Conservation (phyloP, 2,329 filamentous ascomycete genomes). For the Chaetomiaceae sp. region DNA sequence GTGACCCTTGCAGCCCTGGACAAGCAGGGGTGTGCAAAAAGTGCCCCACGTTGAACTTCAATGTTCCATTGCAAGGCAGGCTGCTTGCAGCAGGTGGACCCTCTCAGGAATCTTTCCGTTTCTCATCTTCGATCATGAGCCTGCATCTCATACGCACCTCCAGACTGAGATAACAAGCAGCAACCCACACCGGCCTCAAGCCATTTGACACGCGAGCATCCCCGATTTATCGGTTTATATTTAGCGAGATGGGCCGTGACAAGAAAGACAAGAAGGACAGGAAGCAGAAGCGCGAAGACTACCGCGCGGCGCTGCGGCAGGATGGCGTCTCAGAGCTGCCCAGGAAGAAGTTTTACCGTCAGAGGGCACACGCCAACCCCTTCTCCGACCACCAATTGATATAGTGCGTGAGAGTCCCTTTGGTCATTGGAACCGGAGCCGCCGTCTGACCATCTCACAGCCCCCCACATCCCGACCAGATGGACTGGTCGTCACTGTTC, state of each 20-base stretch:
- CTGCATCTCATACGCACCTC: no score
- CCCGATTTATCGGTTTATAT: not conserved
- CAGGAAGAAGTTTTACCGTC: conserved; percentile 92
- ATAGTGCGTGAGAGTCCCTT: conserved; percentile 50
- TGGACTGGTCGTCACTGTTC: conserved; percentile 88
- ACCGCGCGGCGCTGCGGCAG: conserved; percentile 50
- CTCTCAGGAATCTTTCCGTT: no score
- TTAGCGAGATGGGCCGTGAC: conserved; percentile 33
- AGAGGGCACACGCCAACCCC: conserved; percentile 94
- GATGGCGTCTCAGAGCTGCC: conserved; percentile 60
- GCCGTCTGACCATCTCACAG: conserved; percentile 40
- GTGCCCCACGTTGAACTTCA: conserved; percentile 3
- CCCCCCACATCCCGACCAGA: conserved; percentile 68
- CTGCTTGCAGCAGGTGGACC: no score
- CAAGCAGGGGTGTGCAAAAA: not conserved
- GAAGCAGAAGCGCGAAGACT: conserved; percentile 59
- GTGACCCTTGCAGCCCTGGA: not conserved
- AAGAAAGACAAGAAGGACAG: conserved; percentile 48
- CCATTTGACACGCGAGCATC: not conserved
- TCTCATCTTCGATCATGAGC: no score
- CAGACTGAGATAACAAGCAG: not conserved
- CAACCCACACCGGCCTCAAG: not conserved
- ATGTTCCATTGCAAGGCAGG: no score
- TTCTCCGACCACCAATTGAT: conserved; percentile 88
- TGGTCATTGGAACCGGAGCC: no score